These are phyloP conservation scores for Sporisorium iseilematis-ciliati DNA, from an alignment of 1,284 basidiomycete genomes.

Conservation along the genomic window DNA sequence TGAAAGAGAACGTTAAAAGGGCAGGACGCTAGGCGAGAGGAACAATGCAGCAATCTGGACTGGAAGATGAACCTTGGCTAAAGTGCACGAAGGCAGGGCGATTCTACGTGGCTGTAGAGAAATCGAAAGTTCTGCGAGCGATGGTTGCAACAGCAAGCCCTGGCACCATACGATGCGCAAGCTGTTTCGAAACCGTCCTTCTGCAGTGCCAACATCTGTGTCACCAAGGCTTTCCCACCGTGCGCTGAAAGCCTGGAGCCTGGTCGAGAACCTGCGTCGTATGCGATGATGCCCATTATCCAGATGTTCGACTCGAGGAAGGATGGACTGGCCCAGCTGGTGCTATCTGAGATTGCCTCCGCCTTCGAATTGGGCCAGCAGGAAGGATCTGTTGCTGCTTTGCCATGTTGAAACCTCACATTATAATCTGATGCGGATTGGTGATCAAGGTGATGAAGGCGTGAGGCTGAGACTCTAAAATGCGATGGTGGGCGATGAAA, in stretches of 20 bases:
- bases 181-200: not conserved
- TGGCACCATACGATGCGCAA: not conserved
- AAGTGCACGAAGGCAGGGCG: not conserved
- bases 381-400: not conserved
- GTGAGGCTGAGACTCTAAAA: not conserved
- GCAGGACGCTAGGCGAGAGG: not conserved
- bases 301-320: too few species aligned
- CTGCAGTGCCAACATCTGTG: not conserved
- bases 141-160: not conserved
- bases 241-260: too few species aligned
- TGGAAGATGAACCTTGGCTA: not conserved
- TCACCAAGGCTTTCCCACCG: not conserved
- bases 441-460: not conserved
- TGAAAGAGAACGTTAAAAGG: not conserved
- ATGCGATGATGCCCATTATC: too few species aligned
- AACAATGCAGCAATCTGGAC: conserved; percentile 1
- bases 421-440: not conserved
- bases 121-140: not conserved
- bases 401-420: conserved; percentile 3
- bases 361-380: not conserved
- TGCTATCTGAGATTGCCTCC: not conserved
- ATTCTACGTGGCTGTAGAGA: not conserved
- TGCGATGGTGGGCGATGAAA: not conserved
- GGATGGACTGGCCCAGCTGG: too few species aligned
- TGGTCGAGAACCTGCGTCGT: too few species aligned